Base-by-base conservation (phyloP, 148 eudicot species). In the Diospyros kaki region DNA sequence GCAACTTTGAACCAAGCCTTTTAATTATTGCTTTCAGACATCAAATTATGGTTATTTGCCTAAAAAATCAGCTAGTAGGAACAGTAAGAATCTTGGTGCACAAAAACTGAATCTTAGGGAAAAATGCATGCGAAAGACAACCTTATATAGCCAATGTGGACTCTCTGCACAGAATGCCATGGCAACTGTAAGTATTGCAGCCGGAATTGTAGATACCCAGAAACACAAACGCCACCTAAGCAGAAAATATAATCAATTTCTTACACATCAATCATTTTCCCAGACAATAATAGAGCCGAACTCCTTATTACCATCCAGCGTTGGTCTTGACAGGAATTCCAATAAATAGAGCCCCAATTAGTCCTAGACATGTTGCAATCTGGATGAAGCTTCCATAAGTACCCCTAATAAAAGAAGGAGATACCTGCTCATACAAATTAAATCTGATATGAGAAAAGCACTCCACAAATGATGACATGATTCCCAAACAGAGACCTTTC, bases 131-230 rank as follows among this genome's bases (percentile, higher is more conserved):
- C 8, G n/a, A 66, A 66, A 4, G 61, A 64, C 38, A 61, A 95
- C 99, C 99, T 95, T 95, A 84, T 90, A 87, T 56, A 95, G 92
- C 99, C 97, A 95, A 75, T 89, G 89, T 60, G 99, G 99, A 83
- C 96, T 90, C 79, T 92, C 99, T 41, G 86, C 99, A 83, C 93
- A 90, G 68, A 92, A 85, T 58, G 73, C 71, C 96, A 95, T 95
- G 67, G 87, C 84, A 81, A 92, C 76, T 77, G 88, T 96, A 81
- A 95, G 93, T 62, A 86, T 52, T 17, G 86, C 82, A 68, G 98
- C 96, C 38, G 98, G 98, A 83, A 95, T 80, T 28, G 81, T 82
- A 69, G 97, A 92, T 64, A 84, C 72, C 99, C 99, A 95, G 78
- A 95, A 95, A 83, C 99, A 95, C 69, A 85, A 68, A 46, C 97